These are phyloP conservation scores for Castanea sativa DNA, from an alignment of 306 rosid species.

Conservation along the genomic window DNA sequence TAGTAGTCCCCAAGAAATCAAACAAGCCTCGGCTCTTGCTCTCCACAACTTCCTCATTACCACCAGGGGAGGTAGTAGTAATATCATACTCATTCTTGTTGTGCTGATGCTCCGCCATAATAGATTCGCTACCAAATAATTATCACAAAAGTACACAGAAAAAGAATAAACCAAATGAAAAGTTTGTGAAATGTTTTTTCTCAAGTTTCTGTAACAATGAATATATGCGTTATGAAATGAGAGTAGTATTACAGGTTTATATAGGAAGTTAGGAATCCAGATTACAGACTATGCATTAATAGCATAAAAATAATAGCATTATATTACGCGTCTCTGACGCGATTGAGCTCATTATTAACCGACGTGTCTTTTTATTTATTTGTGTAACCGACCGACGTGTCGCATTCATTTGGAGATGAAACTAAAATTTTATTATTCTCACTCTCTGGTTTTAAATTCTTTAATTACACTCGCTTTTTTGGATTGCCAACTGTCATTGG, in stretches of 20 bases:
- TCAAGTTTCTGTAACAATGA: slow-evolving; percentile 11
- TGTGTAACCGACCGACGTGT: slow-evolving; percentile 28
- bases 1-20: slow-evolving; percentile 43
- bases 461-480: neutral
- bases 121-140: neutral
- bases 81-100: slow-evolving; percentile 31
- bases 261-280: neutral
- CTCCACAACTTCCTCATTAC: slow-evolving; percentile 36
- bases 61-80: neutral
- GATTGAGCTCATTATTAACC: neutral
- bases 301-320: neutral
- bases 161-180: neutral
- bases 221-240: neutral
- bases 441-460: too few species aligned
- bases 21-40: slow-evolving; percentile 63
- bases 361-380: neutral
- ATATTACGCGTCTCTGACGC: slow-evolving; percentile 42
- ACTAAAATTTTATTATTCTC: too few species aligned
- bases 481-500: neutral
- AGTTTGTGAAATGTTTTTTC: neutral
- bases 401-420: neutral
- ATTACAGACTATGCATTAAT: too few species aligned
- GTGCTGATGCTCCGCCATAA: slow-evolving; percentile 68
- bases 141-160: neutral
- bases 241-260: slow-evolving; percentile 11